Percentiles rank a stretch among this genome's conserved stretches.
These are phyloP conservation scores for Paramecium pentaurelia DNA, from an alignment of 73 alveolate species.

Conservation along the genomic window DNA sequence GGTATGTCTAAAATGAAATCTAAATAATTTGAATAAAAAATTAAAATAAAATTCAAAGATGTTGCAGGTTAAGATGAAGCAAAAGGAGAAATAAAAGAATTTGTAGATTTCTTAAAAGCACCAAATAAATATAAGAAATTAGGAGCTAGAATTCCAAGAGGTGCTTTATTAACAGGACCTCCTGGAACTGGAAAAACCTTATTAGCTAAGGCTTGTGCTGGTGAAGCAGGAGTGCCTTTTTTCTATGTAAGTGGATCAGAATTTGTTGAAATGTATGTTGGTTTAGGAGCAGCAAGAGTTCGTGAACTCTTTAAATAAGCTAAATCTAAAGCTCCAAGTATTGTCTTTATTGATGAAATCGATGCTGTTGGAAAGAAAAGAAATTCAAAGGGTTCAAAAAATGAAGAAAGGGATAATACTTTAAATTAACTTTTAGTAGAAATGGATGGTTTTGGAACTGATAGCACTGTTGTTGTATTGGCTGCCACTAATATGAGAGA, in stretches of 20 bases:
- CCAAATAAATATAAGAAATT: conserved; percentile 78
- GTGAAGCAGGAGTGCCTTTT: conserved; percentile 60
- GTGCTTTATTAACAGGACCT: conserved; percentile 88
- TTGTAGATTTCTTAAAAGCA: conserved; percentile 91
- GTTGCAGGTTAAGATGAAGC: conserved; percentile 97
- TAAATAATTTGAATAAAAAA: conserved; percentile 48
- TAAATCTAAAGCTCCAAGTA: conserved; percentile 82
- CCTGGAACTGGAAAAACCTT: conserved; percentile 98
- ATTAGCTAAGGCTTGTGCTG: conserved; percentile 78
- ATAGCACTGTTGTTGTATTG: conserved; percentile 88
- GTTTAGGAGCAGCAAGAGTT: conserved; percentile 92
- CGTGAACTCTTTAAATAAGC: conserved; percentile 87
- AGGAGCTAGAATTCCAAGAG: conserved; percentile 91
- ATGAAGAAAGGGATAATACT: conserved; percentile 98
- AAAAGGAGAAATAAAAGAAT: conserved; percentile 87
- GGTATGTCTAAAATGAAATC: not conserved
- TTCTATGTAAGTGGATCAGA: conserved; percentile 73
- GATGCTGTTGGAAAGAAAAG: conserved; percentile 83
- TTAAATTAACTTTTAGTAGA: conserved; percentile 94
- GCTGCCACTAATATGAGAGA: conserved; percentile 97
- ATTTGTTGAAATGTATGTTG: conserved; percentile 89
- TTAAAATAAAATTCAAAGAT: conserved; percentile 63
- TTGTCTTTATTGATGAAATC: conserved; percentile 94
- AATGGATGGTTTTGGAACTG: conserved; percentile 99
- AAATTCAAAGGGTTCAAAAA: conserved; percentile 70